A percentile compares a stretch with the other conserved stretches of the same genome.
These are phyloP conservation scores for Glarea lozoyensis DNA, from an alignment of 495 filamentous ascomycete genomes.

Conservation along the genomic window DNA sequence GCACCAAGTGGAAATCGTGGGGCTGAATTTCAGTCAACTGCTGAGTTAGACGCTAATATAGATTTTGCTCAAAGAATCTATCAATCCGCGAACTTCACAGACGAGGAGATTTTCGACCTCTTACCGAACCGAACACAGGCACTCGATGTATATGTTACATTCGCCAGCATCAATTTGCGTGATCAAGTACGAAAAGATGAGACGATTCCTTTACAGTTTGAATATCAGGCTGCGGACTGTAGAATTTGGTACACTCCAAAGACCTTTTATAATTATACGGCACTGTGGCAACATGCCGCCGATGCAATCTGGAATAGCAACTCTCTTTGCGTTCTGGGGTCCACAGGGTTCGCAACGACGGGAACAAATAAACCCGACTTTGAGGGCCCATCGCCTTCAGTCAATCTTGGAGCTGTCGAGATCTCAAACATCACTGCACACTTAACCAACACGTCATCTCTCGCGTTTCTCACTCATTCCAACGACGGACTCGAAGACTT, in stretches of 20 bases:
- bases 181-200: slow-evolving; percentile 27
- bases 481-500: too few relatives aligned
- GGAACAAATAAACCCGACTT: background rate
- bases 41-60: slow-evolving; percentile 25
- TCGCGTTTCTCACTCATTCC: too few relatives aligned
- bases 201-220: slow-evolving; percentile 39
- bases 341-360: background rate
- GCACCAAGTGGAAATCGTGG: slow-evolving; percentile 27
- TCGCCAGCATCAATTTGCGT: slow-evolving; percentile 29
- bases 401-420: too few relatives aligned
- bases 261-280: slow-evolving; percentile 31
- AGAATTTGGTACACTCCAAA: slow-evolving; percentile 42
- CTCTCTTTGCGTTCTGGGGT: background rate
- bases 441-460: too few relatives aligned
- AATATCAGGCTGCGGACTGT: slow-evolving; percentile 43
- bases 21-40: slow-evolving; percentile 11
- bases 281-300: slow-evolving; percentile 34
- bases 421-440: too few relatives aligned
- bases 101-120: slow-evolving; percentile 11
- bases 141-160: slow-evolving; percentile 24
- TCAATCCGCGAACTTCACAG: slow-evolving; percentile 8
- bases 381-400: too few relatives aligned
- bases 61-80: slow-evolving; percentile 18
- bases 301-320: slow-evolving; percentile 20
- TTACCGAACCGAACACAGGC: slow-evolving; percentile 20